These are phyloP conservation scores for Haberlea rhodopensis DNA, from an alignment of 257 asterid species.

Conservation along the genomic window DNA sequence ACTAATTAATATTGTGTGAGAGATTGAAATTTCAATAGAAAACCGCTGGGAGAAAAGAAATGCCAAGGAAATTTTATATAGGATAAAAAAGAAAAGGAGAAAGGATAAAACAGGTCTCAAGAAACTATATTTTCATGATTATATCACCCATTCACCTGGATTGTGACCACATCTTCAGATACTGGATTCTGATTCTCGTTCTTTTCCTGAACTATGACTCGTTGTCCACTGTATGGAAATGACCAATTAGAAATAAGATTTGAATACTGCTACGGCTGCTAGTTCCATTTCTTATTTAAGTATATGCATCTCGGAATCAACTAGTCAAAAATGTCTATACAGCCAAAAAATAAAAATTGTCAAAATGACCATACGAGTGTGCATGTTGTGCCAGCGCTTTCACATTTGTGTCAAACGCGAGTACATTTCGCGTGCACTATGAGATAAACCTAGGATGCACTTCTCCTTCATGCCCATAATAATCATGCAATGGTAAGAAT, in stretches of 20 bases:
- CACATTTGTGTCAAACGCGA: neutral
- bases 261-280: constrained; percentile 20
- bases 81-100: constrained; percentile 13
- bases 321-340: no score
- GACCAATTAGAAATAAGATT: constrained; percentile 27
- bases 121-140: neutral
- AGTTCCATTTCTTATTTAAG: constrained; percentile 3
- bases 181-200: constrained; percentile 44
- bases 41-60: neutral
- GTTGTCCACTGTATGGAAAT: constrained; percentile 72
- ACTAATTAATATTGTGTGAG: neutral
- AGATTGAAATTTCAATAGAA: neutral
- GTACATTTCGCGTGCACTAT: neutral
- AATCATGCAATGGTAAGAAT: constrained; percentile 17
- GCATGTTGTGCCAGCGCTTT: neutral
- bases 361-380: constrained; percentile 17
- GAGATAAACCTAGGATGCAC: neutral
- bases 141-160: constrained; percentile 52
- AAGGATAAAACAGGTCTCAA: neutral
- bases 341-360: neutral
- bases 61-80: constrained; percentile 7
- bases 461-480: constrained; percentile 14
- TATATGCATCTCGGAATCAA: constrained; percentile 6
- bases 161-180: constrained; percentile 64
- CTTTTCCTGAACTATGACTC: constrained; percentile 70